A percentile compares a stretch with the other conserved stretches of the same genome.
Conservation (phyloP, 768 basidiomycete species). For the Tylopilus sp. region DNA sequence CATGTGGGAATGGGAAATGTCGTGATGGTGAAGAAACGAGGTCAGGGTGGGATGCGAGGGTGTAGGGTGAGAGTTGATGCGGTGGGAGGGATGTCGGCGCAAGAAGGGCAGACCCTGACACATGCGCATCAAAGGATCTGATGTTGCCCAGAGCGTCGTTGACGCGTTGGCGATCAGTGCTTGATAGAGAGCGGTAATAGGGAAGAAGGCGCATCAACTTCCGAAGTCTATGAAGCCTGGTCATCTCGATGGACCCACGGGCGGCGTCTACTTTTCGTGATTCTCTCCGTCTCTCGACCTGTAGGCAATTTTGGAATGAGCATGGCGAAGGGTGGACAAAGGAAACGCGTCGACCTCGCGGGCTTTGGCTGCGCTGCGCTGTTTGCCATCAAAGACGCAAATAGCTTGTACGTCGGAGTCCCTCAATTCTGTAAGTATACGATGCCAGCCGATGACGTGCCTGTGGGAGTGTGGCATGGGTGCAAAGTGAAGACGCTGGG, state of each 20-base stretch:
- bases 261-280: conserved; percentile 44
- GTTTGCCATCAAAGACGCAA: conserved; percentile 78
- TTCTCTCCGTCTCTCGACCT: conserved; percentile 58
- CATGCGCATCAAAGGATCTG: conserved; percentile 12
- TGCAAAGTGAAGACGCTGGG: conserved; percentile 76
- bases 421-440: conserved; percentile 58
- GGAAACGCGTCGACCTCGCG: conserved; percentile 51
- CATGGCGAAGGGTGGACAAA: neutral
- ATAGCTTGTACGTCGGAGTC: conserved; percentile 55
- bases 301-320: conserved; percentile 3
- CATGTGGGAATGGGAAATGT: conserved; percentile 11
- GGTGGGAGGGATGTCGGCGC: conserved; percentile 3
- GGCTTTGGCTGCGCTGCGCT: conserved; percentile 64
- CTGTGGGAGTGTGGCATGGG: conserved; percentile 59
- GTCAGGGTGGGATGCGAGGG: conserved; percentile 8
- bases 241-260: conserved; percentile 56
- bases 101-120: conserved; percentile 16
- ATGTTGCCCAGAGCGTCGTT: conserved; percentile 21
- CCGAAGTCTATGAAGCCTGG: conserved; percentile 53
- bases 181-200: conserved; percentile 35
- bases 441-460: conserved; percentile 80
- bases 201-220: conserved; percentile 40
- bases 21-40: neutral
- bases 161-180: conserved; percentile 27
- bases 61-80: conserved; percentile 1